Conservation (phyloP, 1,284 basidiomycete species). For the Cerioporus squamosus region DNA sequence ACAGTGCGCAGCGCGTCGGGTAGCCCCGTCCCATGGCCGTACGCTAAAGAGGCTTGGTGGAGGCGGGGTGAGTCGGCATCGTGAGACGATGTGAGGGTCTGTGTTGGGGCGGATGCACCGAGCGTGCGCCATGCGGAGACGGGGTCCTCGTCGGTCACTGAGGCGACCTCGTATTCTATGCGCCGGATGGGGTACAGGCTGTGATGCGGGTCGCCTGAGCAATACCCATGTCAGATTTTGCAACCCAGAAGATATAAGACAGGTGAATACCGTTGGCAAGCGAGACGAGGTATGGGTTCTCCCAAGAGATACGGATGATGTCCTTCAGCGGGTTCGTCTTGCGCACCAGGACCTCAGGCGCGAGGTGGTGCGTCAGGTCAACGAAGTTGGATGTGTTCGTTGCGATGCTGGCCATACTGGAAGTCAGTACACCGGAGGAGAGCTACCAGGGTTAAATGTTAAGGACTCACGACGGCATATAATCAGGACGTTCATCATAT, state of each 20-base stretch:
- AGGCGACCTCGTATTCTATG: conserved; percentile 43
- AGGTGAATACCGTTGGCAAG: conserved; percentile 42
- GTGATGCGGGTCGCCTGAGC: conserved; percentile 42
- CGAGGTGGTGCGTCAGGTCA: conserved; percentile 41
- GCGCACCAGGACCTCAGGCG: conserved; percentile 35
- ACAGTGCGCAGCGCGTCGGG: conserved; percentile 36
- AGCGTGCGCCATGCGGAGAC: conserved; percentile 34
- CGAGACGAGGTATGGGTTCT: conserved; percentile 37
- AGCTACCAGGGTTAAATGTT: too few relatives aligned
- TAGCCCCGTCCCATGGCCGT: conserved; percentile 41
- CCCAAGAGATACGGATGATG: conserved; percentile 36
- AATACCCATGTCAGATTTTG: not conserved
- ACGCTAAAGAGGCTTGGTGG: conserved; percentile 41
- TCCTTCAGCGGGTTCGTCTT: conserved; percentile 44
- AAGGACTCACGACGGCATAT: not conserved
- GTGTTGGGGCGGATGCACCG: conserved; percentile 29
- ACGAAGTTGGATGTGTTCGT: conserved; percentile 2
- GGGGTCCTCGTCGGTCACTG: conserved; percentile 33
- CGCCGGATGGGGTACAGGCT: conserved; percentile 45
- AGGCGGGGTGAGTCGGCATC: conserved; percentile 34
- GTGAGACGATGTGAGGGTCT: conserved; percentile 36
- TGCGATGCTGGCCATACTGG: not conserved
- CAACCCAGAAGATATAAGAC: not conserved
- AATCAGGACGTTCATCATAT: too few relatives aligned
- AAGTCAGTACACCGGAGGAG: too few relatives aligned